Evolutionary conservation across 768 basidiomycete species (phyloP).

Genomic region (Russula sp.): DNA sequence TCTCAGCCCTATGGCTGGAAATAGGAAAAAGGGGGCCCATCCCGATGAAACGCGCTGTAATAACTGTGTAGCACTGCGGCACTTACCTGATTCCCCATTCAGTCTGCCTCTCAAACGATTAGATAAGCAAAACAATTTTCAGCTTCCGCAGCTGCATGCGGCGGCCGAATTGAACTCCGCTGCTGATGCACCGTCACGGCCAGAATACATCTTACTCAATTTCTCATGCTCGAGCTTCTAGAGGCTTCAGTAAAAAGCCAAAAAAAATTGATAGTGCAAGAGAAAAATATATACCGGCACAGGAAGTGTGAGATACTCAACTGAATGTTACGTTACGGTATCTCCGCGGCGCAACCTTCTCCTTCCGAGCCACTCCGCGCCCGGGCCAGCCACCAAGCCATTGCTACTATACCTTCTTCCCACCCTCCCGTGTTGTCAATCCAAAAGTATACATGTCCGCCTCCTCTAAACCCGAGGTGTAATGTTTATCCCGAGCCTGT

Average conservation of each 20-base stretch:
- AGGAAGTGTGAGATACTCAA: neutral
- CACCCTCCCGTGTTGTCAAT: neutral
- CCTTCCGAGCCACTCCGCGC: slow-evolving; percentile 2
- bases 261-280: neutral
- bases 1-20: too few relatives aligned
- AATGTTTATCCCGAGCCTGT: neutral
- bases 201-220: neutral
- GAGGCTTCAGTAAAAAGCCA: neutral
- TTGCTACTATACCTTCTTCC: neutral
- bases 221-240: neutral
- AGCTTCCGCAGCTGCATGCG: neutral
- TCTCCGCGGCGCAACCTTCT: slow-evolving; percentile 7
- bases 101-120: neutral
- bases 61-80: neutral
- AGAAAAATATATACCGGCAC: neutral
- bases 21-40: too few relatives aligned
- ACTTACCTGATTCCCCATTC: neutral
- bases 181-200: neutral
- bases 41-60: too few relatives aligned
- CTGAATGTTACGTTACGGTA: neutral
- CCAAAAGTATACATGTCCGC: slow-evolving; percentile 11
- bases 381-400: neutral
- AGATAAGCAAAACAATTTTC: neutral
- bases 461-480: slow-evolving; percentile 1
- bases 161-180: neutral